phyloP scores from a whole-genome alignment of 1,284 basidiomycete species.

The Hypsizygus ulmarius region DNA sequence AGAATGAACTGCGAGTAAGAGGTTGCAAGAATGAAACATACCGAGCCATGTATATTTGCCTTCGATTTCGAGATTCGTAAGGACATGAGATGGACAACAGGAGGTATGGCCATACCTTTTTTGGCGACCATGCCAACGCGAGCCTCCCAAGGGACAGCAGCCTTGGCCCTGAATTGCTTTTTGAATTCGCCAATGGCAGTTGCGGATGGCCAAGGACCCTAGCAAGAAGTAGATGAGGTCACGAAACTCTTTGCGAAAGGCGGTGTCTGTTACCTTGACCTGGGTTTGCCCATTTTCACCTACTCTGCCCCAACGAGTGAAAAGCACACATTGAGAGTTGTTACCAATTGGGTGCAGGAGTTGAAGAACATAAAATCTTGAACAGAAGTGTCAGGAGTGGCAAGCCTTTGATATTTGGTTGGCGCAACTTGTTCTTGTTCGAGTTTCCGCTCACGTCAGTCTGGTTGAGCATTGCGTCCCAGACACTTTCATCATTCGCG shows the following conservation, averaged over 20 bases:
- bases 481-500: slow-evolving; percentile 44
- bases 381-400: slow-evolving; percentile 6
- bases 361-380: slow-evolving; percentile 64
- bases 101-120: slow-evolving; percentile 37
- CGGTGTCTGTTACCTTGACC: slow-evolving; percentile 39
- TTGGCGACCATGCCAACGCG: slow-evolving; percentile 54
- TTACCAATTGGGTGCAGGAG: slow-evolving; percentile 52
- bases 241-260: neutral
- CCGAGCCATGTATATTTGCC: slow-evolving; percentile 65
- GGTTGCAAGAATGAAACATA: slow-evolving; percentile 21
- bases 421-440: slow-evolving; percentile 61
- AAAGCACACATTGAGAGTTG: slow-evolving; percentile 37
- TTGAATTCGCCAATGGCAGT: slow-evolving; percentile 53
- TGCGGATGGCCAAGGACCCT: slow-evolving; percentile 33
- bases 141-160: slow-evolving; percentile 49
- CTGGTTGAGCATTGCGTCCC: slow-evolving; percentile 72
- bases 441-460: slow-evolving; percentile 58
- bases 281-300: slow-evolving; percentile 54
- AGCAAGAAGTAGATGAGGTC: neutral
- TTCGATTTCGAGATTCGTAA: slow-evolving; percentile 19
- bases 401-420: neutral
- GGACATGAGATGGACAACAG: neutral
- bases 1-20: neutral
- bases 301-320: slow-evolving; percentile 62
- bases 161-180: slow-evolving; percentile 59